phyloP scores from a whole-genome alignment of 495 filamentous ascomycete genomes.

The Rhypophila decipiens region DNA sequence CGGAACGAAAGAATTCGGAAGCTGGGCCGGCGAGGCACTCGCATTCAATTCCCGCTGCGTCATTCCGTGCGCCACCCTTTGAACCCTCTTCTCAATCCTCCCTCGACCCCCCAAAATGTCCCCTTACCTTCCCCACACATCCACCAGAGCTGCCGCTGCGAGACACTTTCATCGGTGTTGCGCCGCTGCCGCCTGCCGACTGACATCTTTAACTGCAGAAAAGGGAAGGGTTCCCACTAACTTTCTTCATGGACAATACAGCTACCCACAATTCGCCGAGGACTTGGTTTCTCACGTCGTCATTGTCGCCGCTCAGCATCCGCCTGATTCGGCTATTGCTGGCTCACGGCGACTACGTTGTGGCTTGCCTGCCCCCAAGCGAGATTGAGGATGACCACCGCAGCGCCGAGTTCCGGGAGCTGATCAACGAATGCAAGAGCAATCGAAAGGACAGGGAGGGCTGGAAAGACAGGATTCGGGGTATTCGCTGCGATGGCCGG shows the following conservation, averaged over 20 bases:
- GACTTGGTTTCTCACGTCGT: constrained; percentile 86
- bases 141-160: neutral
- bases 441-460: constrained; percentile 47
- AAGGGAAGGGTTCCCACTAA: constrained; percentile 2
- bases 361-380: constrained; percentile 65
- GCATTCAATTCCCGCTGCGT: constrained; percentile 39
- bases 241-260: constrained; percentile 36
- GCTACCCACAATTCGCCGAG: constrained; percentile 54
- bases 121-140: neutral
- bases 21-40: constrained; percentile 38
- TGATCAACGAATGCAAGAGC: constrained; percentile 54
- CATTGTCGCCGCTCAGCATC: constrained; percentile 69
- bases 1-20: constrained; percentile 25
- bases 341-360: constrained; percentile 78
- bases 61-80: constrained; percentile 38
- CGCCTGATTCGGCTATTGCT: constrained; percentile 68
- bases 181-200: too few relatives aligned
- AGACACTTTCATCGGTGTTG: neutral
- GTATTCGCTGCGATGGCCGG: constrained; percentile 50
- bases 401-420: constrained; percentile 48
- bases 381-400: constrained; percentile 58
- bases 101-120: constrained; percentile 2
- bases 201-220: too few relatives aligned
- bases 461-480: constrained; percentile 52
- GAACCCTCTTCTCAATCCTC: neutral